Evolutionary conservation across 225 moss, liverwort and hornwort genomes (phyloP).

Genomic region (Antitrichia curtipendula): DNA sequence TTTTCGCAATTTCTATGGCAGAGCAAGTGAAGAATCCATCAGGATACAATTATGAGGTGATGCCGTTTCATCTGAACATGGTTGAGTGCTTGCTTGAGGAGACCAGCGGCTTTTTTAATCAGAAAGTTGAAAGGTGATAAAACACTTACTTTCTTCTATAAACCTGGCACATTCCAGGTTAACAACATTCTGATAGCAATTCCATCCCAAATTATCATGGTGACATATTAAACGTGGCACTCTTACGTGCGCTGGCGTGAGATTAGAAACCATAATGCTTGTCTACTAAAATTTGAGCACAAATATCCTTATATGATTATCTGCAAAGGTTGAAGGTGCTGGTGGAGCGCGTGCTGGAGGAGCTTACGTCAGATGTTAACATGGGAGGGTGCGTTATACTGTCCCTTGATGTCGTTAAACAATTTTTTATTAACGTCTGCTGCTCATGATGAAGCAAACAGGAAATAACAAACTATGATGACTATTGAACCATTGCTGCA

Average conservation of each 20-base stretch:
- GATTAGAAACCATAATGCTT: not conserved
- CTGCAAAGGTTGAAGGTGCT: conserved; percentile 66
- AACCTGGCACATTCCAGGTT: not conserved
- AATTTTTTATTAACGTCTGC: not conserved
- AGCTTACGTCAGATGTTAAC: conserved; percentile 74
- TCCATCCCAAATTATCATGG: not conserved
- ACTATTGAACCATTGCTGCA: not conserved
- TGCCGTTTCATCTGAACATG: conserved; percentile 89
- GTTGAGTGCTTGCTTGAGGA: conserved; percentile 86
- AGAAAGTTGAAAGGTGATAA: conserved; percentile 76
- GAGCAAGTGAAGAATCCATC: conserved; percentile 49
- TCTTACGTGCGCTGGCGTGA: not conserved
- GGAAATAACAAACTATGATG: not conserved
- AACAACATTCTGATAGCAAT: not conserved
- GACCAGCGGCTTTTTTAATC: conserved; percentile 77
- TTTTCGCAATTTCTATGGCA: conserved; percentile 62
- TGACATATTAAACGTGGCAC: not conserved
- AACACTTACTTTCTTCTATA: not conserved
- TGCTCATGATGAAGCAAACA: not conserved
- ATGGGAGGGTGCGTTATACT: conserved; percentile 52
- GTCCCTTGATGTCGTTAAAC: not conserved
- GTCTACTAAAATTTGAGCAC: not conserved
- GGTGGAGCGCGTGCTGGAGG: conserved; percentile 79
- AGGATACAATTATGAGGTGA: conserved; percentile 20
- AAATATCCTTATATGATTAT: conserved; percentile 5